A percentile compares a stretch with the other conserved stretches of the same genome.
These are phyloP conservation scores for Nemania abortiva DNA, from an alignment of 2,329 filamentous ascomycete genomes.

Conservation along the genomic window DNA sequence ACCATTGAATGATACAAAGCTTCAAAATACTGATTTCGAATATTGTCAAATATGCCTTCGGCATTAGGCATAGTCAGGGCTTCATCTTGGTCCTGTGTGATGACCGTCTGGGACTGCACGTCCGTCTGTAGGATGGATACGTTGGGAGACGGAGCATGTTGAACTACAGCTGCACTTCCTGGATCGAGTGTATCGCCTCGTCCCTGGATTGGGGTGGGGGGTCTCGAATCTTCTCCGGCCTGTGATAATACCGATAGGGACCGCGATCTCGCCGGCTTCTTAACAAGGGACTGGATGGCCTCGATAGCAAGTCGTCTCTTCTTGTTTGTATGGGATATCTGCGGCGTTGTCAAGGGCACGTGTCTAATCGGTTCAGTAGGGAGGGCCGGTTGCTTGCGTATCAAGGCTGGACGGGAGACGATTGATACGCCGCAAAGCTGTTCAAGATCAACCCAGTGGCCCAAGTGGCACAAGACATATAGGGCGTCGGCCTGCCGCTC, in stretches of 20 bases:
- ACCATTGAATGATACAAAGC: constrained; percentile 74
- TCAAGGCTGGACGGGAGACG: constrained; percentile 54
- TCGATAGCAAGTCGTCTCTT: constrained; percentile 71
- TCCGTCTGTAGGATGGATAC: constrained; percentile 6
- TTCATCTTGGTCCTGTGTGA: constrained; percentile 38
- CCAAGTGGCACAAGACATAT: constrained; percentile 77
- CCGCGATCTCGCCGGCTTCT: constrained; percentile 62
- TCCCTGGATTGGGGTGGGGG: constrained; percentile 34
- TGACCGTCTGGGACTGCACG: constrained; percentile 32
- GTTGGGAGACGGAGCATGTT: not conserved
- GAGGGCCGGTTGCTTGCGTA: constrained; percentile 50
- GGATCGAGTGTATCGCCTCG: not conserved
- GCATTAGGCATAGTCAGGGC: constrained; percentile 57
- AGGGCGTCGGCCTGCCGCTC: constrained; percentile 72
- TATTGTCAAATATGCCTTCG: constrained; percentile 67
- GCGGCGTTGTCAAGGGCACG: constrained; percentile 57
- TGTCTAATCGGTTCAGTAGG: constrained; percentile 39
- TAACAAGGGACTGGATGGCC: constrained; percentile 71
- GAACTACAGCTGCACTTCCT: not conserved
- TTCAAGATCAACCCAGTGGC: constrained; percentile 72
- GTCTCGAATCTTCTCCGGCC: constrained; percentile 23
- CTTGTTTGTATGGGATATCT: constrained; percentile 63
- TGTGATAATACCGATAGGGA: constrained; percentile 53
- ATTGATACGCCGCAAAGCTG: constrained; percentile 65
- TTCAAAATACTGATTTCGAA: constrained; percentile 70